A percentile compares a stretch with the other conserved stretches of the same genome.
phyloP scores from a whole-genome alignment of 2,329 filamentous ascomycete species.

The Exophiala dermatitidis region DNA sequence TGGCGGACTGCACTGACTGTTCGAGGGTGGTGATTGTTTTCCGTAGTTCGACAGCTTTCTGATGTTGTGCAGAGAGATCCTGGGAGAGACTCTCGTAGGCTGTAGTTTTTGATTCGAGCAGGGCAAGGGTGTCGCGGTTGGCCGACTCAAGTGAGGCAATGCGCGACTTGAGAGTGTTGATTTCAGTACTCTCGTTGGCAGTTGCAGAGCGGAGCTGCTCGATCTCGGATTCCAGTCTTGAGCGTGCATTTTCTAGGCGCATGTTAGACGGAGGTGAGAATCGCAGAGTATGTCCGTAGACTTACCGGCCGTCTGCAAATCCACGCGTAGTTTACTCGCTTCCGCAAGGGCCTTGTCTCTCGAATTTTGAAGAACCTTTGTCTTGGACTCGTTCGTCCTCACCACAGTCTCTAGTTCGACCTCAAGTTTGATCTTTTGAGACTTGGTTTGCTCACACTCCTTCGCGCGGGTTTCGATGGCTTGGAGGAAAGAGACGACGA shows the following conservation, averaged over 20 bases:
- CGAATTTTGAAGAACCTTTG: constrained; percentile 70
- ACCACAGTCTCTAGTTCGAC: constrained; percentile 91
- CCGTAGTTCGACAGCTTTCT: constrained; percentile 75
- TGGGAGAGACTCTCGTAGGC: constrained; percentile 79
- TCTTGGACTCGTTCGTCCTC: constrained; percentile 72
- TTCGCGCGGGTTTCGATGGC: constrained; percentile 71
- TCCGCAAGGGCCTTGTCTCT: constrained; percentile 79
- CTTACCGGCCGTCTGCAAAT: constrained; percentile 75
- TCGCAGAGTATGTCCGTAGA: constrained; percentile 4
- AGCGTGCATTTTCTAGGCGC: constrained; percentile 62
- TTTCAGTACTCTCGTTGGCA: constrained; percentile 57
- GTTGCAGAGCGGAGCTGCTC: constrained; percentile 68
- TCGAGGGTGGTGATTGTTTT: constrained; percentile 76
- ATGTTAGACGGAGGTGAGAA: constrained; percentile 15
- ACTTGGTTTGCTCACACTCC: constrained; percentile 72
- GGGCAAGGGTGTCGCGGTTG: constrained; percentile 80
- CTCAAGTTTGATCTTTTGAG: constrained; percentile 80
- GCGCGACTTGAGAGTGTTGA: constrained; percentile 70
- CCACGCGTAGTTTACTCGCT: constrained; percentile 70
- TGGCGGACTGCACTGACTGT: constrained; percentile 73
- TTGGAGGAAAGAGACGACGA: constrained; percentile 67
- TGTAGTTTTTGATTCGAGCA: constrained; percentile 82
- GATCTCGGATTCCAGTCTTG: constrained; percentile 72
- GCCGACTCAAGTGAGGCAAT: constrained; percentile 83
- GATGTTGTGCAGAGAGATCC: constrained; percentile 80